Evolutionary conservation across 2,329 filamentous ascomycete genomes (phyloP).

Genomic region (Drechmeria coniospora): DNA sequence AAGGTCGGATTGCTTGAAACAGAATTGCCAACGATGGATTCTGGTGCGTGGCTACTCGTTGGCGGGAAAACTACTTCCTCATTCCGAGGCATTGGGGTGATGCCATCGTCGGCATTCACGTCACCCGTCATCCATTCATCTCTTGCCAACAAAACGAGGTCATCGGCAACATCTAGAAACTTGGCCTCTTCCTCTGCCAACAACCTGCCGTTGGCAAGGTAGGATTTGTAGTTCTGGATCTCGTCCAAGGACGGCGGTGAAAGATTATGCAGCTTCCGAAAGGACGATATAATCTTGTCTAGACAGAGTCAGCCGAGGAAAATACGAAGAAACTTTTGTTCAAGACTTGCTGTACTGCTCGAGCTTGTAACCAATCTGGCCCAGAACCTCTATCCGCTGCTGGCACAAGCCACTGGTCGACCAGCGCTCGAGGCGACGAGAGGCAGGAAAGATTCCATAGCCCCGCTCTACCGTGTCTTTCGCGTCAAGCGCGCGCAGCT

Average conservation of each 20-base stretch:
- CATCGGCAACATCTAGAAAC: conserved; percentile 40
- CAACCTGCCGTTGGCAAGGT: conserved; percentile 36
- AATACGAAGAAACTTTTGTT: not conserved
- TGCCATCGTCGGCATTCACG: conserved; percentile 7
- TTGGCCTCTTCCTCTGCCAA: conserved; percentile 43
- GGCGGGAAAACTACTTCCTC: conserved; percentile 4
- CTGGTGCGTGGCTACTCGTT: conserved; percentile 1
- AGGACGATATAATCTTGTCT: conserved; percentile 47
- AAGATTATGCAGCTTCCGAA: conserved; percentile 34
- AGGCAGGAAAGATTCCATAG: conserved; percentile 37
- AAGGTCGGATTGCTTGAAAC: not conserved
- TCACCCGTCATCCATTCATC: conserved; percentile 3
- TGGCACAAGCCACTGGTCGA: conserved; percentile 41
- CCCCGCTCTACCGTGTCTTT: conserved; percentile 33
- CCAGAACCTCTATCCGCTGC: conserved; percentile 44
- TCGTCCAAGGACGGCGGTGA: conserved; percentile 34
- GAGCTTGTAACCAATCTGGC: conserved; percentile 48
- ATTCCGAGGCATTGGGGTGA: conserved; percentile 10
- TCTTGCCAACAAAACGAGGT: conserved; percentile 30
- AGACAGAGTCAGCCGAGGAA: conserved; percentile 4
- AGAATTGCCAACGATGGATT: conserved; percentile 1
- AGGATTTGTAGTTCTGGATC: conserved; percentile 29
- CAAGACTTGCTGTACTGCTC: conserved; percentile 49
- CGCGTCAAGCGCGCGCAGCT: conserved; percentile 53
- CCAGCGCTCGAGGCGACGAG: conserved; percentile 39